Base-by-base conservation (phyloP, 768 basidiomycete genomes). In the Auriculariales sp. region DNA sequence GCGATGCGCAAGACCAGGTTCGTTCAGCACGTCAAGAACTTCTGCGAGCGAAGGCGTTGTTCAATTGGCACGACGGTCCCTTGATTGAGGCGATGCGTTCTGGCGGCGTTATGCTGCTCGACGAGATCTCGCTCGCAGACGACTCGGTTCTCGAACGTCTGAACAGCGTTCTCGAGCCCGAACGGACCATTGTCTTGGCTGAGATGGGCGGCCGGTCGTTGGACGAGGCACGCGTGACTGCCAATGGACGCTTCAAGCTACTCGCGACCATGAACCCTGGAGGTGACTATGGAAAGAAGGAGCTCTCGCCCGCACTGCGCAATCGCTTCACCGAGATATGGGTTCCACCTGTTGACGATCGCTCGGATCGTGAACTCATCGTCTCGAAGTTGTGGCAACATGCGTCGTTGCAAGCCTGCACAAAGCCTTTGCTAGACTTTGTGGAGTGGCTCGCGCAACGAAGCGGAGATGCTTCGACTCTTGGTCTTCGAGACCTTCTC, bases 241-340 rank as follows among this genome's bases (percentile, higher is more conserved):
- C 91, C 6, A 61, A 67, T 5, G 66, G 72, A 3, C 66, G 66
- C 1, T 99, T 99, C 72, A 83, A 92, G 61, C 78, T 99, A 31
- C 71, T 97, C 0, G 91, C 95, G 2, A 98, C 95, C 2, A 99
- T 99, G 95, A 99, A 99, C 62, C 95, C 95, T 0, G 95, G 95
- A 17, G 95, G 95, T 12, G 95, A 99, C 59, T 98, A 93, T 58
- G 95, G 95, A 22, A 99, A 99, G 71, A 99, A 98, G 62, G 95
- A 99, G 61, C 69, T 99, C 2, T 98, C 95, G 1, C 94, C 93
- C 28, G 95, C 95, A 0, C 70, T 99, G 32, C 79, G 95, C 17
- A 99, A 98, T 66, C 79, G 95, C 3, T 99, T 99, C 66, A 99
- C 95, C 3, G 95, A 99, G 63, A 94, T 99, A 28, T 99, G 95